Evolutionary conservation across 2,329 filamentous ascomycete genomes (phyloP), one percentile per base, ranked within the genome.

Genomic region (Tolypocladium album): DNA sequence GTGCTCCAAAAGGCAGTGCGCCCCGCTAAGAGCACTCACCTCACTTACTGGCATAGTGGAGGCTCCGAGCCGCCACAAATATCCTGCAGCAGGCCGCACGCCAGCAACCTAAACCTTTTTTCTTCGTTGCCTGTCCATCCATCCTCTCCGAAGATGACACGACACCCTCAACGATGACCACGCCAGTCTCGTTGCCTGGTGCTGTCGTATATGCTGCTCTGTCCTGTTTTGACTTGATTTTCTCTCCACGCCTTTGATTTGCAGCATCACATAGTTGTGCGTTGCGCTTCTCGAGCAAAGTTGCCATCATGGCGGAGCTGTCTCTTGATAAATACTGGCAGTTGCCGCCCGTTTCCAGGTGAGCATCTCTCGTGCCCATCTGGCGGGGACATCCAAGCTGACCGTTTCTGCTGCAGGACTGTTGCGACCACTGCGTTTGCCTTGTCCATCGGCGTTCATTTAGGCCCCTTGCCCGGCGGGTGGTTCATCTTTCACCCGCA

Each of bases 371-470:
- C 24, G 31, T 15, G 31, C 47, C 20, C 38, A 8, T 12, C 15
- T 1, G 15, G 36, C n/a, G 24, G 47, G 53, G 43, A 55, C 24
- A 34, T 34, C 6, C 20, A 59, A 11, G 27, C 67, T 70, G 64
- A 73, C 67, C 11, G 13, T 15, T 42, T n/a, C 27, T 42, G 9
- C 27, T 50, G n/a, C 72, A 91, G 88, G 76, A 89, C 85, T 62
- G 74, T 90, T 62, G 84, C 86, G 68, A 82, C 85, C 63, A 76
- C 81, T 60, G 79, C 85, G 57, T 79, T 89, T 63, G 69, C 79
- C 59, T 77, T 86, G 55, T 90, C 88, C 22, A 70, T 84, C 47
- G 74, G 83, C 40, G 78, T 86, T 47, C 79, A 86, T 68, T 75
- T 82, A 53, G 75, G 79, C 24, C 60, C 89, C 17, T 64, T 90